phyloP scores from a whole-genome alignment of 1,284 basidiomycete genomes.

The Cutaneotrichosporon spelunceum region DNA sequence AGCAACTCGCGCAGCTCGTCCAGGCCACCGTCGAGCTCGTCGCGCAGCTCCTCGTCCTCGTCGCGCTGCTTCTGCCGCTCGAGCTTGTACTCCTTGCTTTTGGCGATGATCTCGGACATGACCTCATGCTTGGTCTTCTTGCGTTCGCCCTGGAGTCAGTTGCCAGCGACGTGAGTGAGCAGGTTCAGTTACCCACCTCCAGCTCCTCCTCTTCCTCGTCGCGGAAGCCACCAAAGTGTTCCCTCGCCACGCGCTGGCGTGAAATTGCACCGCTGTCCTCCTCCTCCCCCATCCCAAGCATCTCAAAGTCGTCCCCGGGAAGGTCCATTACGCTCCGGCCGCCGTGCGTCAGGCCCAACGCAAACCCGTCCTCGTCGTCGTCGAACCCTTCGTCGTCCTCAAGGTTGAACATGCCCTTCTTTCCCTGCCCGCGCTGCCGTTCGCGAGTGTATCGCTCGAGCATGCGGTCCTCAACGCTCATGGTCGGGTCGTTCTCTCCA shows the following conservation, averaged over 20 bases:
- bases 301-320: slow-evolving; percentile 73
- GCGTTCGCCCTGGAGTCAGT: slow-evolving; percentile 50
- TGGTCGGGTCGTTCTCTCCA: slow-evolving; percentile 86
- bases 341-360: slow-evolving; percentile 73
- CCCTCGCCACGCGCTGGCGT: slow-evolving; percentile 61
- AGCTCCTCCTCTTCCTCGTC: slow-evolving; percentile 56
- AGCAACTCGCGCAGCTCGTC: slow-evolving; percentile 77
- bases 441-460: slow-evolving; percentile 93
- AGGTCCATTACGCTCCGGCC: slow-evolving; percentile 76
- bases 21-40: slow-evolving; percentile 84
- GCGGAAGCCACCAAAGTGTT: slow-evolving; percentile 83
- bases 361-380: slow-evolving; percentile 54
- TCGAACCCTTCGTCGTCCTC: slow-evolving; percentile 62
- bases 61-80: slow-evolving; percentile 77
- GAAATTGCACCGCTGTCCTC: slow-evolving; percentile 71
- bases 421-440: slow-evolving; percentile 61
- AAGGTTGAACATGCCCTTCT: slow-evolving; percentile 81
- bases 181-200: slow-evolving; percentile 29
- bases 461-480: slow-evolving; percentile 94
- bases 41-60: slow-evolving; percentile 78
- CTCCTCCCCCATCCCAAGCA: slow-evolving; percentile 69
- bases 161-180: not conserved
- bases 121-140: slow-evolving; percentile 94
- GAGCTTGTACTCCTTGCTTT: slow-evolving; percentile 85
- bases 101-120: slow-evolving; percentile 96